Evolutionary conservation across 768 basidiomycete species (phyloP).

Genomic region (Leucocoprinus birnbaumii): DNA sequence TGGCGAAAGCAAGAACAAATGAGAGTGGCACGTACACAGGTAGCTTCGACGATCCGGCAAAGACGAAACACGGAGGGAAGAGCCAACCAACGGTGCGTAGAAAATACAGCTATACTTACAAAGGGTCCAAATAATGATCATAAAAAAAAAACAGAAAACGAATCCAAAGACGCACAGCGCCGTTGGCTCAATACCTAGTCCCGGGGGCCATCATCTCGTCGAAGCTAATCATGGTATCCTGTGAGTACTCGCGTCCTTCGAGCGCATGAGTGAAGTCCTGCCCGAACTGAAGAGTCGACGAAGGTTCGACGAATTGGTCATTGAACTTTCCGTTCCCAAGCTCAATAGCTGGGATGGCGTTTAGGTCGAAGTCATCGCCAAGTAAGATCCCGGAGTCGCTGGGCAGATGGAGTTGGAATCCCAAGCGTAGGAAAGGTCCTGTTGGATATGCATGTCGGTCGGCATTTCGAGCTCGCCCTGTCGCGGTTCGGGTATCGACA

Average conservation of each 20-base stretch:
- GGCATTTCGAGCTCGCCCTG: constrained; percentile 35
- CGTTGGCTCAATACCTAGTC: constrained; percentile 25
- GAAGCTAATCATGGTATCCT: constrained; percentile 30
- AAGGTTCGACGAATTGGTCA: constrained; percentile 23
- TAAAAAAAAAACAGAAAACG: constrained; percentile 16
- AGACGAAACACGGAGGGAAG: background rate
- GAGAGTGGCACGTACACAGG: constrained; percentile 14
- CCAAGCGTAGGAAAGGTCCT: constrained; percentile 40
- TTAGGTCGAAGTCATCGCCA: constrained; percentile 67
- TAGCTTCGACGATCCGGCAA: constrained; percentile 7
- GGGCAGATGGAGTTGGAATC: constrained; percentile 26
- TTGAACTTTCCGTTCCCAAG: constrained; percentile 48
- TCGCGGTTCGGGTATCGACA: constrained; percentile 22
- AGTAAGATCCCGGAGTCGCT: constrained; percentile 33
- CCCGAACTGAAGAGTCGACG: constrained; percentile 26
- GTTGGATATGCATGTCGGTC: constrained; percentile 36
- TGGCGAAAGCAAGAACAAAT: constrained; percentile 21
- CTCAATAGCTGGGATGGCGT: constrained; percentile 62
- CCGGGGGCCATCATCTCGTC: constrained; percentile 40
- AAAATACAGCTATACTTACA: constrained; percentile 29
- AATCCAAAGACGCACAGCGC: constrained; percentile 35
- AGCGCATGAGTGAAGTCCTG: constrained; percentile 29
- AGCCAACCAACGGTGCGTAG: constrained; percentile 14
- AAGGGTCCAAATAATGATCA: constrained; percentile 19
- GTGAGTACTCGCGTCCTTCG: constrained; percentile 22